These are phyloP conservation scores for Boechera divaricarpa DNA, from an alignment of 345 rosid species.

Conservation along the genomic window DNA sequence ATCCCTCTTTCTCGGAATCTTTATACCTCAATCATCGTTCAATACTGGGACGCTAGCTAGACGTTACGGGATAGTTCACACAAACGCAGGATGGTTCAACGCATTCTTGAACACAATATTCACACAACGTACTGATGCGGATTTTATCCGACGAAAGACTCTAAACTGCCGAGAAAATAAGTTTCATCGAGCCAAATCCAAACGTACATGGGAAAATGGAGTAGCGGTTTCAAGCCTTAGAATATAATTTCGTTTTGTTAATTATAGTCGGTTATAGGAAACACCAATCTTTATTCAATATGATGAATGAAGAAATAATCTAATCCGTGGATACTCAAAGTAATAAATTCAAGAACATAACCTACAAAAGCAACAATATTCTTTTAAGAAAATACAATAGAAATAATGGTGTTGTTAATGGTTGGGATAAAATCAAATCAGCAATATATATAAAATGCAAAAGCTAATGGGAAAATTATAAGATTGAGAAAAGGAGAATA, in stretches of 20 bases:
- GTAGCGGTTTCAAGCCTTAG: neutral
- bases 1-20: constrained; percentile 84
- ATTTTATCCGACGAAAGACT: too few species aligned
- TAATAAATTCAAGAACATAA: constrained; percentile 15
- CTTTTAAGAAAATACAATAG: constrained; percentile 16
- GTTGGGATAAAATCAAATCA: constrained; percentile 13
- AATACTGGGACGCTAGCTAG: constrained; percentile 59
- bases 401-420: constrained; percentile 14
- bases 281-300: constrained; percentile 21
- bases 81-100: constrained; percentile 83
- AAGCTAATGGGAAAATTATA: constrained; percentile 28
- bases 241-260: neutral
- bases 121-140: constrained; percentile 23
- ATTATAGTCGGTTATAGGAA: neutral
- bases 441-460: constrained; percentile 8
- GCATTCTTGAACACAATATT: constrained; percentile 86
- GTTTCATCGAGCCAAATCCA: too few species aligned
- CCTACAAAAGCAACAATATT: constrained; percentile 30
- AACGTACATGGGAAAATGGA: too few species aligned
- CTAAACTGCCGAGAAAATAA: too few species aligned
- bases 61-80: constrained; percentile 81
- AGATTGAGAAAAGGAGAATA: constrained; percentile 29
- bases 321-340: constrained; percentile 22
- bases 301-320: constrained; percentile 36
- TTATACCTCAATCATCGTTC: constrained; percentile 77